These are phyloP conservation scores for Berberis thunbergii DNA, from an alignment of 164 flowering plant species.

Conservation along the genomic window DNA sequence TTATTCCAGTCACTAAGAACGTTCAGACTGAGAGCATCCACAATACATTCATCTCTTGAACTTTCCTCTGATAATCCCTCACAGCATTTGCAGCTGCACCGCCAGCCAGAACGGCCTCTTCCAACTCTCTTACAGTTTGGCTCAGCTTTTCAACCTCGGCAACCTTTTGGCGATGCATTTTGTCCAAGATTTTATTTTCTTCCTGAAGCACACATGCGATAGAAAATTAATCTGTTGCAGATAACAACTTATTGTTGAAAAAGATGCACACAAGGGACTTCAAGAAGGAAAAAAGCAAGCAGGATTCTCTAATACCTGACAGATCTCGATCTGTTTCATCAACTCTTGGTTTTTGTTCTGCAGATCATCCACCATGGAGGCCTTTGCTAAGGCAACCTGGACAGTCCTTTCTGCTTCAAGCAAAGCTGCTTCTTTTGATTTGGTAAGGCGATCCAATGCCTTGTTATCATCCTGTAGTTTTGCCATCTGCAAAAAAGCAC, in stretches of 20 bases:
- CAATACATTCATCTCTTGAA: conserved; percentile 77
- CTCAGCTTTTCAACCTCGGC: conserved; percentile 99
- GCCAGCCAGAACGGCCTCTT: conserved; percentile 14
- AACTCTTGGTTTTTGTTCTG: conserved; percentile 96
- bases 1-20: background rate
- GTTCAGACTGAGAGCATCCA: conserved; percentile 4
- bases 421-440: conserved; percentile 97
- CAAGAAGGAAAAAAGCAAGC: background rate
- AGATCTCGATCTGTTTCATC: conserved; percentile 96
- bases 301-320: conserved; percentile 55
- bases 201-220: conserved; percentile 42
- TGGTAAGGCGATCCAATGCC: conserved; percentile 96
- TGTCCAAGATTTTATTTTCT: conserved; percentile 95
- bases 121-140: conserved; percentile 60
- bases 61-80: conserved; percentile 8
- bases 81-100: conserved; percentile 13
- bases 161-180: conserved; percentile 94
- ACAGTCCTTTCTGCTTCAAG: conserved; percentile 96
- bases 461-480: conserved; percentile 98
- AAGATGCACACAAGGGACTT: background rate
- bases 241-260: background rate
- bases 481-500: conserved; percentile 49
- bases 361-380: conserved; percentile 97
- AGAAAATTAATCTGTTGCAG: background rate
- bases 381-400: conserved; percentile 84